Evolutionary conservation across 2,329 filamentous ascomycete genomes (phyloP).

Genomic region (Aspergillus tamarii): DNA sequence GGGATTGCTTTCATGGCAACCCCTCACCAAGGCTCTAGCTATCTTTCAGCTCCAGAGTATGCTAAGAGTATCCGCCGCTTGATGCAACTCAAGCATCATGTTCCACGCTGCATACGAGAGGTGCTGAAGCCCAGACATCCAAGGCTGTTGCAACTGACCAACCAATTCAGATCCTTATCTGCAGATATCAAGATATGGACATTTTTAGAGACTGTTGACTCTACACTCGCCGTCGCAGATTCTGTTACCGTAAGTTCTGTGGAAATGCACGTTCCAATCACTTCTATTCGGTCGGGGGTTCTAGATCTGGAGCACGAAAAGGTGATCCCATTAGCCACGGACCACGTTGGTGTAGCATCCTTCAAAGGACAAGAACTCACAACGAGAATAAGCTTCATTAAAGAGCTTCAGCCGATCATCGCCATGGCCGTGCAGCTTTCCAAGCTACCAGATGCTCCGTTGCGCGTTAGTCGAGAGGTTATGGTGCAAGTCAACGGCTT

Average conservation of each 20-base stretch:
- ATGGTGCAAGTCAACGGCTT: slow-evolving; percentile 64
- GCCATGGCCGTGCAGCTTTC: slow-evolving; percentile 30
- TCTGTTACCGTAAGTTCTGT: slow-evolving; percentile 46
- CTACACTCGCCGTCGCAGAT: slow-evolving; percentile 53
- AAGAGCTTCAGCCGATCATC: slow-evolving; percentile 25
- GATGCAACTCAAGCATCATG: slow-evolving; percentile 55
- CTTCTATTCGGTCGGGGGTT: slow-evolving; percentile 49
- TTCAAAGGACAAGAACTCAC: slow-evolving; percentile 34
- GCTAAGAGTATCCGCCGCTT: slow-evolving; percentile 57
- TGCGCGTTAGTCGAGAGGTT: slow-evolving; percentile 58
- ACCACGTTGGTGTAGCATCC: slow-evolving; percentile 35
- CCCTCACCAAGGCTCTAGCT: slow-evolving; percentile 66
- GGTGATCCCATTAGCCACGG: slow-evolving; percentile 35
- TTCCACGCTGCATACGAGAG: slow-evolving; percentile 56
- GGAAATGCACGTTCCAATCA: slow-evolving; percentile 63
- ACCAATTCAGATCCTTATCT: slow-evolving; percentile 60
- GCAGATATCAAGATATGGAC: slow-evolving; percentile 65
- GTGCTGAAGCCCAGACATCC: slow-evolving; percentile 56
- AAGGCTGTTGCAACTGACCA: slow-evolving; percentile 53
- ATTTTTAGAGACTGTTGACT: slow-evolving; percentile 66
- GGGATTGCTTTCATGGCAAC: slow-evolving; percentile 65
- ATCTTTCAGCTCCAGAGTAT: slow-evolving; percentile 63
- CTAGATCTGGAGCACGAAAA: slow-evolving; percentile 37
- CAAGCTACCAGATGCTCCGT: slow-evolving; percentile 44
- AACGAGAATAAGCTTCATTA: slow-evolving; percentile 33